Evolutionary conservation across 1,284 basidiomycete genomes (phyloP), one percentile per base, ranked within the genome.

Genomic region (Chondrostereum purpureum): DNA sequence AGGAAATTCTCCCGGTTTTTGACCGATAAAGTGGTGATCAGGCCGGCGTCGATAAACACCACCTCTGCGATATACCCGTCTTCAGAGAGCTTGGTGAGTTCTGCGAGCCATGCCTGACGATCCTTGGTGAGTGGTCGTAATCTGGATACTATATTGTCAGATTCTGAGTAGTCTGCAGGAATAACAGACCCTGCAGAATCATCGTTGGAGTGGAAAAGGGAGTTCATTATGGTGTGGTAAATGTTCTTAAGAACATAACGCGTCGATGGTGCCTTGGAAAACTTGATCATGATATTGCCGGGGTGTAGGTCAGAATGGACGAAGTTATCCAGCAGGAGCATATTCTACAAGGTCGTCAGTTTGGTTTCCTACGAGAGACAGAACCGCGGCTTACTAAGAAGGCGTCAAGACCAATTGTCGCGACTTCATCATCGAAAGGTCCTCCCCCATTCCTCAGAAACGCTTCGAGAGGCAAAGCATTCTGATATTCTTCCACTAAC

Each of bases 291-390:
- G 64, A 97, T 95, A 64, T 97, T 97, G 21, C 95, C 95, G 0
- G 92, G 92, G 63, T 91, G 89, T 19, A 96, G 74, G 63, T 96
- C 95, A 2, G 94, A 84, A 62, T 99, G 95, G 1, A 95, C 93
- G 65, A 97, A 99, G 64, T 99, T 99, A 67, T 99, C 95, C 39
- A 99, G 73, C 1, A 99, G 72, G 17, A 99, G 79, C 95, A 99
- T 99, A 67, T 97, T 92, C 89, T 94, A 53, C 43, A 43, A 48
- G 48, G 27, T 18, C 27, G n/a, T n/a, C 31, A 14, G 12, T 36
- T 18, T 18, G 42, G 3, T 37, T n/a, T n/a, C n/a, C n/a, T n/a
- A n/a, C n/a, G n/a, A n/a, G n/a, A n/a, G n/a, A n/a, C n/a, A 19
- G 44, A 37, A 24, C 21, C 16, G 42, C 4, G 13, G 67, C 86